Conservation (phyloP, 192 early-diverging fungal genomes). For the Spizellomyces sp. region DNA sequence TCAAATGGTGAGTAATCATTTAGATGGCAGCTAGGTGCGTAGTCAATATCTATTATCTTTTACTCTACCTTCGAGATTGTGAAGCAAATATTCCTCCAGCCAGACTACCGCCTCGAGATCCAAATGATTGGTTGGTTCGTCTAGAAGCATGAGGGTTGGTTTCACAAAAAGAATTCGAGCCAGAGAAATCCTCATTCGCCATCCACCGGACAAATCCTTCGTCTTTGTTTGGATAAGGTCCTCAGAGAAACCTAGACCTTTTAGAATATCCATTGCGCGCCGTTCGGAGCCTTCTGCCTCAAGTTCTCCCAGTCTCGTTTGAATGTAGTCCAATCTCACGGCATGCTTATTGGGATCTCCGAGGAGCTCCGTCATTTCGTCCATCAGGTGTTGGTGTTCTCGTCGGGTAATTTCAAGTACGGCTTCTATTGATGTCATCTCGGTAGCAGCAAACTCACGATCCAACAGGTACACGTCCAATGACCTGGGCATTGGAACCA, state of each 20-base stretch:
- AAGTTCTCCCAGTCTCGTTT: conserved; percentile 27
- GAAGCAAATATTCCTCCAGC: conserved; percentile 65
- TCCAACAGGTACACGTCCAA: conserved; percentile 38
- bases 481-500: conserved; percentile 31
- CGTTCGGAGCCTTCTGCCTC: conserved; percentile 27
- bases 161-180: conserved; percentile 54
- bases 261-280: conserved; percentile 31
- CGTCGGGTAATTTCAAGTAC: conserved; percentile 24
- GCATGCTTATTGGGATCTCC: conserved; percentile 37
- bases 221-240: conserved; percentile 32
- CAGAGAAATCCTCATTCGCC: conserved; percentile 49
- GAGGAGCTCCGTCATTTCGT: conserved; percentile 40
- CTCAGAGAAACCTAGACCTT: conserved; percentile 31
- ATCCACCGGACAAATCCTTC: conserved; percentile 50
- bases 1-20: not conserved
- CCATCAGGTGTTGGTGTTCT: conserved; percentile 34
- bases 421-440: conserved; percentile 32
- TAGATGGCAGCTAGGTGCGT: not conserved
- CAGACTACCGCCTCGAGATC: conserved; percentile 67
- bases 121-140: conserved; percentile 84
- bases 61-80: conserved; percentile 42
- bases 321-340: conserved; percentile 33
- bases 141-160: conserved; percentile 80
- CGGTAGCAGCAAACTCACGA: conserved; percentile 30
- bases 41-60: not conserved